These are phyloP conservation scores for Heliamphora exappendiculata DNA, from an alignment of 148 eudicot genomes.

Conservation along the genomic window DNA sequence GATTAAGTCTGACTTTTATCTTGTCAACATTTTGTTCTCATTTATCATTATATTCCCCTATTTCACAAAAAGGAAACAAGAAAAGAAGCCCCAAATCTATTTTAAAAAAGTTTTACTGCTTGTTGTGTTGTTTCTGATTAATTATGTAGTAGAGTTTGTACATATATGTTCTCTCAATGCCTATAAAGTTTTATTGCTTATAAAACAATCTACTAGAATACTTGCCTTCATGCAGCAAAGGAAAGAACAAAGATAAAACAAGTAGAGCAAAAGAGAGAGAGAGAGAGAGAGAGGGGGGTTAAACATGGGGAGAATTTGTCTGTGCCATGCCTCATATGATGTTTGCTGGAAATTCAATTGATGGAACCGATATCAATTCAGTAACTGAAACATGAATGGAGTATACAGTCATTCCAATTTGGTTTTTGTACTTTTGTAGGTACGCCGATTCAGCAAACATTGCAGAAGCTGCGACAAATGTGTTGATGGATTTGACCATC, in stretches of 20 bases:
- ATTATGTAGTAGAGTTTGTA: not conserved
- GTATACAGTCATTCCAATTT: not conserved
- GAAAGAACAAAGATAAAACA: not conserved
- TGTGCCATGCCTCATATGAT: not conserved
- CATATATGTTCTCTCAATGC: no score
- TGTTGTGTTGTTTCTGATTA: not conserved
- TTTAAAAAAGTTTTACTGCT: not conserved
- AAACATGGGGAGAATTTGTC: not conserved
- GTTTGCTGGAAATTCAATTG: conserved; percentile 3
- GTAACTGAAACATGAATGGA: not conserved
- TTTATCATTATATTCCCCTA: not conserved
- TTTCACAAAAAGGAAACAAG: not conserved
- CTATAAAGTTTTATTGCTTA: no score
- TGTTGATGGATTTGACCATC: conserved; percentile 98
- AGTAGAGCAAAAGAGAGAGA: not conserved
- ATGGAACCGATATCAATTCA: not conserved
- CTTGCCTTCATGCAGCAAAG: not conserved
- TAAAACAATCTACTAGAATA: no score
- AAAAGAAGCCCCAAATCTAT: not conserved
- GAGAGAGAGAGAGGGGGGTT: not conserved
- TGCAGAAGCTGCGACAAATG: conserved; percentile 96
- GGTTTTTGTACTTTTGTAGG: conserved; percentile 40
- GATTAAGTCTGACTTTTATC: not conserved
- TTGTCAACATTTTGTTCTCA: not conserved
- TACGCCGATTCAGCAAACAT: conserved; percentile 85